Evolutionary conservation across 1,139 yeast genomes (phyloP).

Genomic region (Zygotorulaspora mrakii): DNA sequence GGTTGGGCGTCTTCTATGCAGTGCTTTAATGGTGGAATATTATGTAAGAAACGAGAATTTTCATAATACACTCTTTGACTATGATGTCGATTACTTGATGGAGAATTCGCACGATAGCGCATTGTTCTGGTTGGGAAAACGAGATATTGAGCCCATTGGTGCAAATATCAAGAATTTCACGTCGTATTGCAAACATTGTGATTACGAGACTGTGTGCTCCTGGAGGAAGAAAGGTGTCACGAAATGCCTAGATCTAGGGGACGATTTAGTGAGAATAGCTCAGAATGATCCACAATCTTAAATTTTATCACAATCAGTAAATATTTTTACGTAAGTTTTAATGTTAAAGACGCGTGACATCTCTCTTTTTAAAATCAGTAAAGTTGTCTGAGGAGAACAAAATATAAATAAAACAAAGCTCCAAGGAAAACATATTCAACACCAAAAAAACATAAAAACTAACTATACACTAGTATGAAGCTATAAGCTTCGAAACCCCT

Average conservation of each 20-base stretch:
- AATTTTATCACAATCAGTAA: too few relatives aligned
- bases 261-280: conserved; percentile 15
- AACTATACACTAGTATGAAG: too few relatives aligned
- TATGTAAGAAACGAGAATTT: conserved; percentile 43
- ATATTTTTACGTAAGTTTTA: too few relatives aligned
- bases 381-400: too few relatives aligned
- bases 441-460: too few relatives aligned
- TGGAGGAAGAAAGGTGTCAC: conserved; percentile 31
- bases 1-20: conserved; percentile 39
- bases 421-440: too few relatives aligned
- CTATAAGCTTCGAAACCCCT: too few relatives aligned
- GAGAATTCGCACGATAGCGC: conserved; percentile 39
- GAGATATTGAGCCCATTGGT: conserved; percentile 42
- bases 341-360: too few relatives aligned
- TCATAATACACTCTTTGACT: conserved; percentile 40
- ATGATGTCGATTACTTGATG: conserved; percentile 35
- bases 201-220: conserved; percentile 41
- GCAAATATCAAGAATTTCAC: conserved; percentile 36
- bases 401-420: too few relatives aligned
- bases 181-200: conserved; percentile 52
- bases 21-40: conserved; percentile 50
- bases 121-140: conserved; percentile 53
- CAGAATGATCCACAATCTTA: too few relatives aligned
- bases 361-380: too few relatives aligned
- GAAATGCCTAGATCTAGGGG: conserved; percentile 20